A percentile compares a stretch with the other conserved stretches of the same genome.
Evolutionary conservation across 257 asterid genomes (phyloP).

Genomic region (Coffea canephora): DNA sequence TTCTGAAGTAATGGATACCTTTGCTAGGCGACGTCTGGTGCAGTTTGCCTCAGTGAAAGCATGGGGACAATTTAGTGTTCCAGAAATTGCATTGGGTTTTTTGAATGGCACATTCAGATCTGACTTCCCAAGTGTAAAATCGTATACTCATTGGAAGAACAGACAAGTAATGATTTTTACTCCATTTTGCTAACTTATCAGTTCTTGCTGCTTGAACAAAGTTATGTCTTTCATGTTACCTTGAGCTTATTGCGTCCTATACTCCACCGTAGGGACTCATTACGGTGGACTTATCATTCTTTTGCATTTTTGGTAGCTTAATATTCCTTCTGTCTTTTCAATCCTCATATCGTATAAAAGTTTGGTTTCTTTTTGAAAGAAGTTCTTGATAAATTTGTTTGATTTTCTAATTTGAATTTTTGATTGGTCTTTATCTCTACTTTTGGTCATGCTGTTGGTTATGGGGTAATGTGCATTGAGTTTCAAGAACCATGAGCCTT

Average conservation of each 20-base stretch:
- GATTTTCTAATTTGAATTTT: neutral
- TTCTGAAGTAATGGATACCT: conserved; percentile 73
- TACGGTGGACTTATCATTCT: too few species aligned
- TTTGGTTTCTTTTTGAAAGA: neutral
- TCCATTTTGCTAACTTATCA: conserved; percentile 4
- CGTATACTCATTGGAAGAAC: conserved; percentile 74
- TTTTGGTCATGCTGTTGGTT: conserved; percentile 2
- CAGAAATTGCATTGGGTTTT: conserved; percentile 72
- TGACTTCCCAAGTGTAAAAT: conserved; percentile 70
- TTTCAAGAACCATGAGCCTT: neutral
- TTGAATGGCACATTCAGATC: conserved; percentile 70
- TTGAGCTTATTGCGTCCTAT: neutral
- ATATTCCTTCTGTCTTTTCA: neutral
- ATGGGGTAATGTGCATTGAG: neutral
- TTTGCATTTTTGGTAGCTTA: neutral
- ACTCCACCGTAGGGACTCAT: neutral
- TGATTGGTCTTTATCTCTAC: neutral
- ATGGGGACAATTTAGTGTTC: conserved; percentile 61
- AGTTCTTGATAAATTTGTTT: neutral
- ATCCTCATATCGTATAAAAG: neutral
- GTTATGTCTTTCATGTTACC: neutral
- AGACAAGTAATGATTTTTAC: conserved; percentile 62
- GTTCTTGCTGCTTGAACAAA: conserved; percentile 13
- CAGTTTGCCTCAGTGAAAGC: conserved; percentile 61
- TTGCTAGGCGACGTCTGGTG: conserved; percentile 59